Conservation (phyloP, 2,329 filamentous ascomycete genomes). For the Dryadomyces quercivorus region DNA sequence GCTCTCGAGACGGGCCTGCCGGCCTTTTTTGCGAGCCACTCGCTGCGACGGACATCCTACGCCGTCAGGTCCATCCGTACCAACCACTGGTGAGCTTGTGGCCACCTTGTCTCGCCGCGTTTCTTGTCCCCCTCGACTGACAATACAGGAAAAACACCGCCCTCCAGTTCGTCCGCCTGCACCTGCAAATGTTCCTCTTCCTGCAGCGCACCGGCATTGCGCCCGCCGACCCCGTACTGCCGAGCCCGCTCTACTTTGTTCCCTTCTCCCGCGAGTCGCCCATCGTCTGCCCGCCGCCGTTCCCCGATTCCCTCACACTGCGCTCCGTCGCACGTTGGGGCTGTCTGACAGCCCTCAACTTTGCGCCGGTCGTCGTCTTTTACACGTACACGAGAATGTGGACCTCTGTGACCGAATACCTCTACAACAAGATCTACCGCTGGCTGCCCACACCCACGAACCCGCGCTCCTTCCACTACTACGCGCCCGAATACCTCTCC, state of each 20-base stretch:
- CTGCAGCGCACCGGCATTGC: slow-evolving; percentile 39
- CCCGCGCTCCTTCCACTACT: neutral
- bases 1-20: slow-evolving; percentile 28
- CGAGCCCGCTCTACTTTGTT: slow-evolving; percentile 36
- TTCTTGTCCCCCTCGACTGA: neutral
- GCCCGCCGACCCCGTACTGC: slow-evolving; percentile 28
- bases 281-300: slow-evolving; percentile 34
- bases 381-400: slow-evolving; percentile 28
- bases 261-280: slow-evolving; percentile 39
- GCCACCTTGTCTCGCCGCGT: neutral
- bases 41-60: slow-evolving; percentile 18
- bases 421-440: slow-evolving; percentile 27
- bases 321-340: slow-evolving; percentile 30
- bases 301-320: slow-evolving; percentile 24
- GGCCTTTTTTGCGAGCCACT: slow-evolving; percentile 22
- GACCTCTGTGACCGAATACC: slow-evolving; percentile 21
- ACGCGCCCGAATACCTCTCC: neutral
- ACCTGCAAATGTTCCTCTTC: slow-evolving; percentile 39
- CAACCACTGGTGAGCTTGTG: slow-evolving; percentile 15
- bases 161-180: slow-evolving; percentile 28
- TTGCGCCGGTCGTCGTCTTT: slow-evolving; percentile 35
- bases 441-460: slow-evolving; percentile 22
- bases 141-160: slow-evolving; percentile 8
- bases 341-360: slow-evolving; percentile 26
- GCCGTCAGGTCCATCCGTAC: slow-evolving; percentile 7